Base-by-base conservation (phyloP, 495 filamentous ascomycete genomes). In the Hypoxylon trugodes region DNA sequence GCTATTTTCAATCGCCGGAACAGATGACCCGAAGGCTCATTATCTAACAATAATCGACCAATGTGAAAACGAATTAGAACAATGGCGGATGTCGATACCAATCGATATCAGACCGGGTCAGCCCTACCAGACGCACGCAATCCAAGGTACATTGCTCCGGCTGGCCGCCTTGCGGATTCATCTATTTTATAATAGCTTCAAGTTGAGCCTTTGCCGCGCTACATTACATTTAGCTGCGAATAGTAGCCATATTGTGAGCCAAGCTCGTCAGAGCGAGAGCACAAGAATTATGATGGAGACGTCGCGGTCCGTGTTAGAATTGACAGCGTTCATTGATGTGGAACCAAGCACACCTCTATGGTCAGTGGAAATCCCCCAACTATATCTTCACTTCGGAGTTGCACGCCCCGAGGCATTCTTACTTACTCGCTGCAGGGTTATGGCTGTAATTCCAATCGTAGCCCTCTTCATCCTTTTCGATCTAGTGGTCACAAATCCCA, bases 381-480 rank as follows among this genome's bases (percentile, higher is more conserved):
- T 9, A 3, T 25, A 16, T 46, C 8, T 16, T 15, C 10, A 10
- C n/a, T n/a, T 19, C 7, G 18, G 21, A n/a, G n/a, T 6, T 8
- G 13, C 7, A 19, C 2, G 2, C 18, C 1, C 12, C 22, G 12
- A 33, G 7, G 15, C 6, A 22, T 33, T 30, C 8, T 66, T 26
- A 40, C 19, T 32, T 19, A 41, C 25, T 0, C 38, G 6, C 21
- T 46, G 0, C 13, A 60, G 57, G 57, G 45, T 51, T 21, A 35
- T 60, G 15, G 57, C 72, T 10, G 60, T 59, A 3, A 70, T 74
- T 1, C 74, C 75, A 10, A 56, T 77, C n/a, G 61, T 69, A 8
- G 71, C 75, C 13, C 47, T 78, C 12, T 78, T 78, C 25, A 68
- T 78, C 26, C 56, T 78, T n/a, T 78, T 78, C 35, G 76, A 78